Evolutionary conservation across 139 green algal species (phyloP), one percentile per base, ranked within the genome.

Genomic region (Chlamydomonas incerta): DNA sequence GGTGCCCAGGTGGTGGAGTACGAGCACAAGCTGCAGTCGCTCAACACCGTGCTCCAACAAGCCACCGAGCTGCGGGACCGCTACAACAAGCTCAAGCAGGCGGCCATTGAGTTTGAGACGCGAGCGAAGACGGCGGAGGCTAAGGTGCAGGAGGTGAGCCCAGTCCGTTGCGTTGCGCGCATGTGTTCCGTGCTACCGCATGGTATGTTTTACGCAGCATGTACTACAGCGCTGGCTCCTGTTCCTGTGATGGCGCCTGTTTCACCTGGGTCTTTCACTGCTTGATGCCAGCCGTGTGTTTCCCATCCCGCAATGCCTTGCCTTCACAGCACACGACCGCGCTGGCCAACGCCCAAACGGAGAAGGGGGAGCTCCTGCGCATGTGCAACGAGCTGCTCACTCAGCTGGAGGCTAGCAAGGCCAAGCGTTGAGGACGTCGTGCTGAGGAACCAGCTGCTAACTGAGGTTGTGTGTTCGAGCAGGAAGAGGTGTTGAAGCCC

Each of bases 341-440:
- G n/a, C 77, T 84, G 47, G 29, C 17, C 13, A 33, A 6, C 46
- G 63, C 46, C 3, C 20, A 66, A 5, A 33, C 31, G 24, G 79
- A 85, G 66, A 85, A 85, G 66, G 24, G 4, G 4, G 79, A 85
- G 67, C 67, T 85, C 1, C 55, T 85, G 66, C 65, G 68, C 11
- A 85, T 85, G 79, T 85, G 79, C 79, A 85, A 68, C 31, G 47
- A 76, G n/a, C 79, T 85, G 20, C 68, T 85, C 8, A 75, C 66
- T n/a, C 66, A 85, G 79, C 65, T 85, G 47, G 79, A 85, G 79
- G 47, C 47, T 1, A 23, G 47, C 26, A 85, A 85, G 55, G 55
- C 57, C 52, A 82, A 82, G 35, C 52, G 34, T 0, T 58, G 58
- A 31, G 52, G 58, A 6, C 66, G 6, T 68, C 8, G 60, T 8